phyloP scores from a whole-genome alignment of 768 basidiomycete species.

The Polyporus arcularius region DNA sequence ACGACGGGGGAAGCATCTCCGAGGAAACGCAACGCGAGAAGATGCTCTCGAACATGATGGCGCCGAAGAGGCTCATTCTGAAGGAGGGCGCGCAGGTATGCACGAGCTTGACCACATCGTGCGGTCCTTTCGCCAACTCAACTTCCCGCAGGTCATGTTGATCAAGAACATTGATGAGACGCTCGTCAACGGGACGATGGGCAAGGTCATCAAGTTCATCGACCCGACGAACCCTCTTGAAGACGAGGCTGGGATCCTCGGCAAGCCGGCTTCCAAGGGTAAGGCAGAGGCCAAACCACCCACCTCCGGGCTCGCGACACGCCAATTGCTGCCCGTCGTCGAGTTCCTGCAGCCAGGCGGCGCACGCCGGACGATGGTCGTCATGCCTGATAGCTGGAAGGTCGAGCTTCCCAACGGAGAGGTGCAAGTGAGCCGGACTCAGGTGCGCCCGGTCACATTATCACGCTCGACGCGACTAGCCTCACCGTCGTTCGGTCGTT shows the following conservation, averaged over 20 bases:
- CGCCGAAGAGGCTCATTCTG: conserved; percentile 64
- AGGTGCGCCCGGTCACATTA: conserved; percentile 50
- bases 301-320: conserved; percentile 11
- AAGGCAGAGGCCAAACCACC: conserved; percentile 12
- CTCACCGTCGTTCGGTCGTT: background rate
- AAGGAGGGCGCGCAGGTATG: conserved; percentile 64
- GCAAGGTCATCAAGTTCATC: conserved; percentile 75
- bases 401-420: conserved; percentile 87
- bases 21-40: conserved; percentile 66
- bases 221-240: conserved; percentile 43
- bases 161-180: conserved; percentile 62
- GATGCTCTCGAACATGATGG: conserved; percentile 90
- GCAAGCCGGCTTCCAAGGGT: conserved; percentile 25
- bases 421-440: conserved; percentile 73
- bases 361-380: conserved; percentile 50
- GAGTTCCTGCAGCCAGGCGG: conserved; percentile 70
- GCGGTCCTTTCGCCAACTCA: background rate
- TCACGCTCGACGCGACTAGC: background rate
- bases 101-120: background rate
- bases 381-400: conserved; percentile 79
- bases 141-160: conserved; percentile 63
- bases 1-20: conserved; percentile 61
- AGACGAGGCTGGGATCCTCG: conserved; percentile 31
- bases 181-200: conserved; percentile 95
- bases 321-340: conserved; percentile 66